Percentiles rank a stretch among this genome's conserved stretches.
Conservation (phyloP, 805 yeast species). For the Scheffersomyces lignosus region DNA sequence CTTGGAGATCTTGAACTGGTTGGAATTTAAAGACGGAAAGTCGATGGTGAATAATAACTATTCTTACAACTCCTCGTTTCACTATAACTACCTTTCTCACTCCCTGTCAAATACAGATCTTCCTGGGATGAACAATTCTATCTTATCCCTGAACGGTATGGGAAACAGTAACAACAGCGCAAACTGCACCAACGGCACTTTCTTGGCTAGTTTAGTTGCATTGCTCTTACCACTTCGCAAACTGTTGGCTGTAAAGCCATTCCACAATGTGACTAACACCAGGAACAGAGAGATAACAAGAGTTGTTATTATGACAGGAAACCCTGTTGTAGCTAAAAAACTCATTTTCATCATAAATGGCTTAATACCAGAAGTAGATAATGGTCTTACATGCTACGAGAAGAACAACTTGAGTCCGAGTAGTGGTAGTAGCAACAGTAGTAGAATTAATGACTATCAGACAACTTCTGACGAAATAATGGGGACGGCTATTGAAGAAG, state of each 20-base stretch:
- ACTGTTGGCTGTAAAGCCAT: conserved; percentile 36
- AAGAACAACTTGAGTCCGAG: neutral
- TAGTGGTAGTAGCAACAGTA: neutral
- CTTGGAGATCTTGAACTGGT: conserved; percentile 52
- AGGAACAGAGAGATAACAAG: conserved; percentile 39
- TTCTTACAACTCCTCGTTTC: conserved; percentile 10
- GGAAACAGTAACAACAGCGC: too few species aligned
- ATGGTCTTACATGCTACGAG: neutral
- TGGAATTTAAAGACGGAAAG: conserved; percentile 53
- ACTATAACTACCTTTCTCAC: conserved; percentile 8
- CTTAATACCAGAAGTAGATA: conserved; percentile 38
- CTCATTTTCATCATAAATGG: conserved; percentile 55
- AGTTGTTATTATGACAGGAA: conserved; percentile 57
- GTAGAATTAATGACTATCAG: neutral
- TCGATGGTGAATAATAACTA: conserved; percentile 6
- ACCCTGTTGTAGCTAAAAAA: conserved; percentile 61
- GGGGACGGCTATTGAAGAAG: neutral
- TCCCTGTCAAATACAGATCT: conserved; percentile 5
- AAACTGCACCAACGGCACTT: conserved; percentile 28
- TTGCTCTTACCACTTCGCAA: conserved; percentile 42
- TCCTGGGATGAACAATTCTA: conserved; percentile 6
- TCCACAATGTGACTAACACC: conserved; percentile 19
- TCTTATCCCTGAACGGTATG: too few species aligned
- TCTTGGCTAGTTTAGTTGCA: conserved; percentile 49
- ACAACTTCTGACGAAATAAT: too few species aligned